phyloP scores from a whole-genome alignment of 2,329 filamentous ascomycete genomes.

The Graphiopsis chlorocephala region DNA sequence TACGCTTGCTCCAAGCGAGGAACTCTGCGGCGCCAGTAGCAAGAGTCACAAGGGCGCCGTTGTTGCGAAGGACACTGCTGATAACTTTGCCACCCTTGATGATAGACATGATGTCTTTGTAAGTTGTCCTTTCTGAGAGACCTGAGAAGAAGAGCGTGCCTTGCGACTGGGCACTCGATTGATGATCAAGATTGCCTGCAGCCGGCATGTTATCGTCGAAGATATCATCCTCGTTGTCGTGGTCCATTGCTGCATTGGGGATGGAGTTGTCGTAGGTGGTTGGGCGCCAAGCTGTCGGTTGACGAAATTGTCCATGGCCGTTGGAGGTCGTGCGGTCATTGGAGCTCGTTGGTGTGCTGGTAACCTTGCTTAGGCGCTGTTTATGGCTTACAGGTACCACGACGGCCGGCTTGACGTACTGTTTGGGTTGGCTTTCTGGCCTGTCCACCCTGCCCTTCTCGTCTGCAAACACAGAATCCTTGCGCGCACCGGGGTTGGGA shows the following conservation, averaged over 20 bases:
- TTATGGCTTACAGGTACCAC: background rate
- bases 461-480: constrained; percentile 21
- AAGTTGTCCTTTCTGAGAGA: constrained; percentile 60
- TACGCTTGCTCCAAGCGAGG: constrained; percentile 59
- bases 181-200: background rate
- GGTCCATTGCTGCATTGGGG: background rate
- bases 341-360: background rate
- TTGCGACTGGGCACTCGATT: background rate
- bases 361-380: background rate
- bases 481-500: constrained; percentile 15
- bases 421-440: background rate
- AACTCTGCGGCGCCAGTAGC: constrained; percentile 63
- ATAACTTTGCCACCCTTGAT: constrained; percentile 70
- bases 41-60: constrained; percentile 67
- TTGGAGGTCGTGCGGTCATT: background rate
- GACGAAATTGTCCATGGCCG: background rate
- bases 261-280: constrained; percentile 1
- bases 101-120: constrained; percentile 62
- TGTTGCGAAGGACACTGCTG: constrained; percentile 66
- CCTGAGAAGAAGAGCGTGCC: constrained; percentile 64
- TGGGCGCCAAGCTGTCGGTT: constrained; percentile 3
- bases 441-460: background rate
- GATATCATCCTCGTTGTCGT: constrained; percentile 24
- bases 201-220: constrained; percentile 21
- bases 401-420: background rate